phyloP scores from a whole-genome alignment of 805 yeast genomes.

The Saccharomycopsis sp. region DNA sequence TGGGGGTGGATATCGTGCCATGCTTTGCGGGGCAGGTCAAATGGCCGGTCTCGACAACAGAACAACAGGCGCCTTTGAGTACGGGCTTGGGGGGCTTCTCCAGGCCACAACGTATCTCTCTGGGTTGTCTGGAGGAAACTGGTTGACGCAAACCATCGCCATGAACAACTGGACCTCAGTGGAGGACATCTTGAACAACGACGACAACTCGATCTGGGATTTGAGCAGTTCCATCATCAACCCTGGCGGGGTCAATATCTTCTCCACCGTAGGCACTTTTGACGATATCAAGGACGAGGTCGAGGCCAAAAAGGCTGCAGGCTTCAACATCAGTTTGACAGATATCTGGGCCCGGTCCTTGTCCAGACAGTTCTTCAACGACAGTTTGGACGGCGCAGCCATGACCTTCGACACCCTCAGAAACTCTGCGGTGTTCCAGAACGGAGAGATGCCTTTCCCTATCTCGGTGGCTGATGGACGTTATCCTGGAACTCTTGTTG shows the following conservation, averaged over 20 bases:
- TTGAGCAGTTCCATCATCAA: constrained; percentile 51
- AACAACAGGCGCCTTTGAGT: constrained; percentile 45
- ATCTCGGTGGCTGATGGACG: constrained; percentile 60
- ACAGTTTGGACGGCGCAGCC: constrained; percentile 57
- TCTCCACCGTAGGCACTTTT: constrained; percentile 48
- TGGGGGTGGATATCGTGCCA: constrained; percentile 91
- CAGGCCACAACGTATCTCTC: constrained; percentile 65
- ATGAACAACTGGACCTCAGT: constrained; percentile 70
- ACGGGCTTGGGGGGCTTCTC: constrained; percentile 67
- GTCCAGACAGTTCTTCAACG: constrained; percentile 63
- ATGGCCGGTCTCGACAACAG: constrained; percentile 73
- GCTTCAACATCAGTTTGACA: constrained; percentile 59
- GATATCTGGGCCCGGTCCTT: constrained; percentile 79
- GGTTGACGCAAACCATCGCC: constrained; percentile 67
- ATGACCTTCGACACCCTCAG: constrained; percentile 52
- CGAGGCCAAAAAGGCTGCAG: constrained; percentile 49
- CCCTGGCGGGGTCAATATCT: constrained; percentile 56
- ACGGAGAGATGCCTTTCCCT: constrained; percentile 67
- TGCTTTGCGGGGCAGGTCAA: constrained; percentile 81
- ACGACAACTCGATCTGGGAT: constrained; percentile 57
- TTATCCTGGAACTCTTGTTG: constrained; percentile 50
- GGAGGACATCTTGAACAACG: constrained; percentile 44
- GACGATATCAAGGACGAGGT: constrained; percentile 47
- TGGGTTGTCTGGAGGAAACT: constrained; percentile 81
- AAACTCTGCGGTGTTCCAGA: constrained; percentile 51